Percentiles rank a stretch among this genome's conserved stretches.
Evolutionary conservation across 352 stramenopile species (phyloP).

Genomic region (Peronosclerospora sorghi): DNA sequence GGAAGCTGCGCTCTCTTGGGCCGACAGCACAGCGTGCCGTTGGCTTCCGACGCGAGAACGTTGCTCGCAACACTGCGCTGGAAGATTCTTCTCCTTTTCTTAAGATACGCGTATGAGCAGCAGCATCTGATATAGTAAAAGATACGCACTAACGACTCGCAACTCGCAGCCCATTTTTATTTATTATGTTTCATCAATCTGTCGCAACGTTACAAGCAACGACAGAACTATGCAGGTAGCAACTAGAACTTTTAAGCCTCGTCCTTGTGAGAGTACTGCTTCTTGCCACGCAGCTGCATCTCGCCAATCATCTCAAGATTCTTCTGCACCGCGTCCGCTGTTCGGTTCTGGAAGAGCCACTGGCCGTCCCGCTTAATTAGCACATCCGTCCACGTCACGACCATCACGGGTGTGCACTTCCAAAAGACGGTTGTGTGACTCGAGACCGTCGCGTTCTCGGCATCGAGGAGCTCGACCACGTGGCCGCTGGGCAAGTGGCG

Average conservation of each 20-base stretch:
- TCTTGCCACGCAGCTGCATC: slow-evolving; percentile 83
- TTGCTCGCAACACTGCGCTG: too few species aligned
- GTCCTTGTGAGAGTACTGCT: slow-evolving; percentile 73
- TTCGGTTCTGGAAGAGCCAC: slow-evolving; percentile 66
- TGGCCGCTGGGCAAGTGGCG: slow-evolving; percentile 73
- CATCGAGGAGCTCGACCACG: slow-evolving; percentile 53
- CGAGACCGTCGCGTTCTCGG: slow-evolving; percentile 38
- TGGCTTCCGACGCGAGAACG: too few species aligned
- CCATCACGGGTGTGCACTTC: slow-evolving; percentile 78
- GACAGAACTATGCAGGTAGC: too few species aligned
- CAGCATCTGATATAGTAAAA: too few species aligned
- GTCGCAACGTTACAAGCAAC: not conserved
- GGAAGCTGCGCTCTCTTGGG: too few species aligned
- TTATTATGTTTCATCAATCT: slow-evolving; percentile 6
- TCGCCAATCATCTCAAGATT: slow-evolving; percentile 84
- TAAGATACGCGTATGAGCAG: too few species aligned
- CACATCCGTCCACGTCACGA: slow-evolving; percentile 70
- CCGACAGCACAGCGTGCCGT: too few species aligned
- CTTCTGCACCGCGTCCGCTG: slow-evolving; percentile 74
- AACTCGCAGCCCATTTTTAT: slow-evolving; percentile 6
- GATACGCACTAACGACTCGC: too few species aligned
- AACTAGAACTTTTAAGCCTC: slow-evolving; percentile 30
- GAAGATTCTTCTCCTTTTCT: too few species aligned
- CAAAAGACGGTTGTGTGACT: slow-evolving; percentile 71
- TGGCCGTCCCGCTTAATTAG: slow-evolving; percentile 63